Evolutionary conservation across 2,329 filamentous ascomycete genomes (phyloP).

Genomic region (Onygenales sp.): DNA sequence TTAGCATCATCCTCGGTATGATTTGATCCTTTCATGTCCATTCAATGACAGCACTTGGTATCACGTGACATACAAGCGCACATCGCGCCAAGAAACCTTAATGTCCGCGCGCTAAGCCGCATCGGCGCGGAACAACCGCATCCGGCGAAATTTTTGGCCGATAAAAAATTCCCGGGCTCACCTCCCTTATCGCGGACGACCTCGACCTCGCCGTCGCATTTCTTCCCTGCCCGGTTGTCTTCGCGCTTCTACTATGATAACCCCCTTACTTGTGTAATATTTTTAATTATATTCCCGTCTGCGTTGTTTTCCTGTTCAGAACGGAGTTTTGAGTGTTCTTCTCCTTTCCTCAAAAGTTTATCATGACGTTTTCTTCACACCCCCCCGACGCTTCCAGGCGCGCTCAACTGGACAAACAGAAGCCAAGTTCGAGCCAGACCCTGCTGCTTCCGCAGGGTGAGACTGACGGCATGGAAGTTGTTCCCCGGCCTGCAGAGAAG

Average conservation of each 20-base stretch:
- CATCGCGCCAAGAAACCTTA: neutral
- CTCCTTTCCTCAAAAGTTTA: neutral
- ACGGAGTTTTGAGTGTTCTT: slow-evolving; percentile 1
- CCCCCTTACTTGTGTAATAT: neutral
- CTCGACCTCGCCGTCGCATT: neutral
- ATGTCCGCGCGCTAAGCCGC: neutral
- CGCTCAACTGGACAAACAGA: slow-evolving; percentile 15
- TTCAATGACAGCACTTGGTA: neutral
- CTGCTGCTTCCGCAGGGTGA: slow-evolving; percentile 25
- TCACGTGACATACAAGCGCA: neutral
- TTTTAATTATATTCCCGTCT: neutral
- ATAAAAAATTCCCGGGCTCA: neutral
- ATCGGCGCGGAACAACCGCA: neutral
- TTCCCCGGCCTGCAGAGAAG: slow-evolving; percentile 18
- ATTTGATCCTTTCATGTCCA: neutral
- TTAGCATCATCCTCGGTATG: no score
- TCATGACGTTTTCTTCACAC: slow-evolving; percentile 17
- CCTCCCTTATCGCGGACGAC: neutral
- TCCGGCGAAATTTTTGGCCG: neutral
- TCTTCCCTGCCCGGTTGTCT: neutral
- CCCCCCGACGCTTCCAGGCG: slow-evolving; percentile 18
- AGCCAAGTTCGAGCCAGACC: slow-evolving; percentile 10
- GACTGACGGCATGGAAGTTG: slow-evolving; percentile 24
- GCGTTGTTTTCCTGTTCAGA: neutral
- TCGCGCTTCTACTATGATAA: neutral